phyloP scores from a whole-genome alignment of 1,284 basidiomycete species.

The Golubevia pallescens region DNA sequence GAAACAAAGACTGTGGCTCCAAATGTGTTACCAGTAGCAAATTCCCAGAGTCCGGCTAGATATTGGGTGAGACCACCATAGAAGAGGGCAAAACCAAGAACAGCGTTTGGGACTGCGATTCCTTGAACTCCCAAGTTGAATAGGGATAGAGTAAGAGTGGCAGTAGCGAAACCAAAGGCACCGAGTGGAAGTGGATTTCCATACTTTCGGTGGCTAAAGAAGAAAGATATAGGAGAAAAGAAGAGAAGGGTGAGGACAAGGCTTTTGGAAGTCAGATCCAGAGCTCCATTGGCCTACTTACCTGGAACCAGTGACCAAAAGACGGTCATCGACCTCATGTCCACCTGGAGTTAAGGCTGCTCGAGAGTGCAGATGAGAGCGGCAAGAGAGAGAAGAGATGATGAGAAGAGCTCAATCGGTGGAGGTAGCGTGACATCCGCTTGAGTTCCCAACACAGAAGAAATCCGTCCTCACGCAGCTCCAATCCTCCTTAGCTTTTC shows the following conservation, averaged over 20 bases:
- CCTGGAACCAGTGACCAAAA: conserved; percentile 36
- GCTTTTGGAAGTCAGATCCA: conserved; percentile 10
- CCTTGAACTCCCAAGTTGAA: conserved; percentile 28
- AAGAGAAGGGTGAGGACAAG: not conserved
- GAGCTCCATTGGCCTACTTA: too few species aligned
- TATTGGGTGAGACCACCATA: conserved; percentile 33
- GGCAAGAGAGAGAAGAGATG: not conserved
- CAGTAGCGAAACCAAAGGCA: conserved; percentile 24
- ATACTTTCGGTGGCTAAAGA: too few species aligned
- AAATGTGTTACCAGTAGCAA: conserved; percentile 19
- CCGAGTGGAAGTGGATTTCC: not conserved
- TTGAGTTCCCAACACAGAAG: too few species aligned
- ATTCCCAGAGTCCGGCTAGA: conserved; percentile 46
- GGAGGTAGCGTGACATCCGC: too few species aligned
- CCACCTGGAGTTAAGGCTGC: conserved; percentile 34
- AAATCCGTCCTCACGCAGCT: too few species aligned
- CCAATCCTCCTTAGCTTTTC: too few species aligned
- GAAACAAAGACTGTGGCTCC: not conserved
- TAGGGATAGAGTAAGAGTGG: conserved; percentile 32
- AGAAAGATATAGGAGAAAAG: conserved; percentile 8
- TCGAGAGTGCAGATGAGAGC: conserved; percentile 9
- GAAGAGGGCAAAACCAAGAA: not conserved
- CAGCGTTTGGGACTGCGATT: conserved; percentile 29
- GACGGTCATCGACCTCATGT: conserved; percentile 33
- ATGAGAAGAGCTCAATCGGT: too few species aligned